phyloP scores from a whole-genome alignment of 176 grass and related monocot species.

The Saccharum officinarum region DNA sequence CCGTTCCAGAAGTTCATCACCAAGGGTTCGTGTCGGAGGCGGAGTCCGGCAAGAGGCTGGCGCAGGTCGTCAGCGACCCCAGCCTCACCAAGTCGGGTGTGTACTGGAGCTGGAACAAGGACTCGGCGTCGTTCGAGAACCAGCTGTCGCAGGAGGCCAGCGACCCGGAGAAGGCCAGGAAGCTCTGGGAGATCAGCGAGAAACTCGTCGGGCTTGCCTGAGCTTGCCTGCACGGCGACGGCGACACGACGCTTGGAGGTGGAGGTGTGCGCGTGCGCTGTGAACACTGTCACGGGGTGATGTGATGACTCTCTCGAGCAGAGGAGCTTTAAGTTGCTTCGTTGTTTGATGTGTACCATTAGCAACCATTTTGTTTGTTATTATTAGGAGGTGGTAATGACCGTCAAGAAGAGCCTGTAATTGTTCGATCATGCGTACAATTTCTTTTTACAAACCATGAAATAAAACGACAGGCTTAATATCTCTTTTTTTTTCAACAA shows the following conservation, averaged over 20 bases:
- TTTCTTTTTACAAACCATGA: not conserved
- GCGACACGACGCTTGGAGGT: not conserved
- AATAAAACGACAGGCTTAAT: not conserved
- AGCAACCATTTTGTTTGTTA: not conserved
- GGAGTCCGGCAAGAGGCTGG: slow-evolving; percentile 79
- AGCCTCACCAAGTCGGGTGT: slow-evolving; percentile 94
- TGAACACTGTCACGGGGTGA: no score
- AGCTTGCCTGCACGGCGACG: not conserved
- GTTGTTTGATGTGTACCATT: not conserved
- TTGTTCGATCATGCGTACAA: not conserved
- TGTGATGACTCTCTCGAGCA: not conserved
- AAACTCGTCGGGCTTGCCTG: slow-evolving; percentile 82
- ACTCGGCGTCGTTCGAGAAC: slow-evolving; percentile 87
- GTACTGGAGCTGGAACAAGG: slow-evolving; percentile 99
- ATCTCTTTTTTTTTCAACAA: not conserved
- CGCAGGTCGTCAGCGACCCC: slow-evolving; percentile 81
- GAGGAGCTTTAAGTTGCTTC: not conserved
- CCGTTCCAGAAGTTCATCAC: slow-evolving; percentile 85
- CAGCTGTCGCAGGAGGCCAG: slow-evolving; percentile 89
- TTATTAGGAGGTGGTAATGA: not conserved
- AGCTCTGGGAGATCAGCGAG: slow-evolving; percentile 89
- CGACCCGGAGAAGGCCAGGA: slow-evolving; percentile 66
- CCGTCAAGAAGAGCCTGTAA: not conserved
- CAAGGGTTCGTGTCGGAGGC: slow-evolving; percentile 81
- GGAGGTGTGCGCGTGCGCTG: no score